Percentiles rank a stretch among this genome's conserved stretches.
These are phyloP conservation scores for Paecilomyces fulvus DNA, from an alignment of 2,329 filamentous ascomycete species.

Conservation along the genomic window DNA sequence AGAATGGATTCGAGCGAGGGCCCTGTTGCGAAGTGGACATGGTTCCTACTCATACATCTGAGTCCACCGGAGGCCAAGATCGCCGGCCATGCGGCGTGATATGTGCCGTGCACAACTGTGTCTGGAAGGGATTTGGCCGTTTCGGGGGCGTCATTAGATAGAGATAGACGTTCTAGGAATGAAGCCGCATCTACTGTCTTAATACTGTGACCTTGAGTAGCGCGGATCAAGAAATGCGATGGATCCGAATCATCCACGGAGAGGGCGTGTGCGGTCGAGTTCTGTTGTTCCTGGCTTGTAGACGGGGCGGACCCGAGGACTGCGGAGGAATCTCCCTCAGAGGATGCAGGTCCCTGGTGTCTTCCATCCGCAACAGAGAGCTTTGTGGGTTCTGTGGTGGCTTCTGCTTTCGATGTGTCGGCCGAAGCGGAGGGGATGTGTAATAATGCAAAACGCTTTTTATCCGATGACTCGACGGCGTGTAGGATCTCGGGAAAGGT, in stretches of 20 bases:
- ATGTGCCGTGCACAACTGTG: constrained; percentile 79
- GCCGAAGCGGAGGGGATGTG: constrained; percentile 32
- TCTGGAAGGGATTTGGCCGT: constrained; percentile 42
- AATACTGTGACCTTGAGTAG: constrained; percentile 91
- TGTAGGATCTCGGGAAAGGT: constrained; percentile 64
- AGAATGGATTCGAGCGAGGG: constrained; percentile 43
- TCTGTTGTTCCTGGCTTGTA: constrained; percentile 22
- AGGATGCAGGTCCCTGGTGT: constrained; percentile 5
- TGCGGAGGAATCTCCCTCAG: constrained; percentile 5
- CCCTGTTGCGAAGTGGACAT: constrained; percentile 81
- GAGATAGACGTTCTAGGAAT: constrained; percentile 60
- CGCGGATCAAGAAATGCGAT: constrained; percentile 74
- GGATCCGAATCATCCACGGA: constrained; percentile 42
- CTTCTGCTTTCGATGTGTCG: constrained; percentile 11
- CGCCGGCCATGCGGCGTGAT: constrained; percentile 65
- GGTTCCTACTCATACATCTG: constrained; percentile 71
- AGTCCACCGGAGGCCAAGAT: constrained; percentile 74
- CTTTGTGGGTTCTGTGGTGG: constrained; percentile 11
- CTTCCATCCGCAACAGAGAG: constrained; percentile 9
- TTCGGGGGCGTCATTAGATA: constrained; percentile 39
- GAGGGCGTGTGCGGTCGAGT: constrained; percentile 27
- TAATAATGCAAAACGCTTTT: constrained; percentile 81
- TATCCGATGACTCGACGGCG: constrained; percentile 68
- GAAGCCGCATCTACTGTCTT: constrained; percentile 59
- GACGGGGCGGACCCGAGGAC: constrained; percentile 12